phyloP scores from a whole-genome alignment of 192 early-diverging fungal genomes.

The Lobosporangium transversale region DNA sequence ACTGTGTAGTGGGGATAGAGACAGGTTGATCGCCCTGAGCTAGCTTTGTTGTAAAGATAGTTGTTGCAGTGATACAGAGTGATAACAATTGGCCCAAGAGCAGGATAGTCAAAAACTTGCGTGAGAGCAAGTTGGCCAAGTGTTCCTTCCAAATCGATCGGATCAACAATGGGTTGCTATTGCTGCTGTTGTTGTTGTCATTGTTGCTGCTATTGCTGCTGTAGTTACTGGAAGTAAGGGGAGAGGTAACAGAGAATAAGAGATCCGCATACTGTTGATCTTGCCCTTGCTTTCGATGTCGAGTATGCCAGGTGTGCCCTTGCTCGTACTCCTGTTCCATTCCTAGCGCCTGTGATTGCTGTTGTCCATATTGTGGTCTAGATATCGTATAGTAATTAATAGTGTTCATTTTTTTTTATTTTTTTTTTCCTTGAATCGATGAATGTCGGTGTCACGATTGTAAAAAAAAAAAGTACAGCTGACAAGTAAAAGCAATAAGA shows the following conservation, averaged over 20 bases:
- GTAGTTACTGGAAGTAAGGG: background rate
- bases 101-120: conserved; percentile 56
- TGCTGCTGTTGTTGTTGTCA: background rate
- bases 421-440: background rate
- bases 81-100: conserved; percentile 75
- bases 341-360: background rate
- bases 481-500: no score
- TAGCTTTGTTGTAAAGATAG: conserved; percentile 71
- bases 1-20: conserved; percentile 76
- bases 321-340: no score
- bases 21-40: conserved; percentile 56
- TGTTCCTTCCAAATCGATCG: conserved; percentile 1
- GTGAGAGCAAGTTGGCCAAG: conserved; percentile 10
- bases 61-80: conserved; percentile 80
- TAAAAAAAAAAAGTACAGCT: background rate
- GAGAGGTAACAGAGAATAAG: background rate
- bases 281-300: no score
- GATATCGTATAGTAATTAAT: background rate
- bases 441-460: background rate
- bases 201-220: background rate
- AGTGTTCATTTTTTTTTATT: background rate
- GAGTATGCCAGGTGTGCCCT: no score
- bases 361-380: background rate
- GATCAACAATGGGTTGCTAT: conserved; percentile 2
- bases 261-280: background rate